Base-by-base conservation (phyloP, 768 basidiomycete species). In the Boletus sensibilis region DNA sequence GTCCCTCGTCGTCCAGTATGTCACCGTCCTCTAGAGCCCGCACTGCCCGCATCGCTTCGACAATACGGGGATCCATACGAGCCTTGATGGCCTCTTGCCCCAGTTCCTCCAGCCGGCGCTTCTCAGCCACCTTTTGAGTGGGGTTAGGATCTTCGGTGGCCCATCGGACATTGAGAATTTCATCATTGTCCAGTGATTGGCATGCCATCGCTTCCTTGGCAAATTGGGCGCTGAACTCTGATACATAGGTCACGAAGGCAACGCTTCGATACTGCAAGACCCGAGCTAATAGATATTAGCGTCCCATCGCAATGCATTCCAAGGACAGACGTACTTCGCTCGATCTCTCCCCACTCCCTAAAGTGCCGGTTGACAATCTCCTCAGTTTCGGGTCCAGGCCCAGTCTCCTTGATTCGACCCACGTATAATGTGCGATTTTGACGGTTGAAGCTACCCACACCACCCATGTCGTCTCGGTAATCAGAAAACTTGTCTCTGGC, bases 131-230 rank as follows among this genome's bases (percentile, higher is more conserved):
- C 64, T 94, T 95, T 59, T 89, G 86, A 0, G 84, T 85, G 1
- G 96, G 97, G 70, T 99, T 99, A 1, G 97, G 97, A 70, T 99
- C 97, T 68, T 97, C 96, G 0, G 96, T 98, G 35, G 97, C 97
- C 97, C 97, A 99, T 46, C 96, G 88, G 50, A 98, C 94, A 72
- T 99, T 99, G 57, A 98, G 81, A 58, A 98, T 94, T 68, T 99
- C 97, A 69, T 97, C 95, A 64, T 93, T 90, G 69, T 98, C 97
- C 60, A 98, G 79, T 18, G 92, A 94, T 73, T 99, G 97, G 72
- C 95, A 95, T 16, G 96, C 93, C 97, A 99, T 99, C 1, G 96
- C 85, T 72, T 99, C 97, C 70, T 97, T 97, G 18, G 97, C 97
- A 69, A 99, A 99, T 66, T 94, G 92, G 4, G 92, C 97, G 64